Base-by-base conservation (phyloP, 2,329 filamentous ascomycete species). In the Laburnicola sp. region DNA sequence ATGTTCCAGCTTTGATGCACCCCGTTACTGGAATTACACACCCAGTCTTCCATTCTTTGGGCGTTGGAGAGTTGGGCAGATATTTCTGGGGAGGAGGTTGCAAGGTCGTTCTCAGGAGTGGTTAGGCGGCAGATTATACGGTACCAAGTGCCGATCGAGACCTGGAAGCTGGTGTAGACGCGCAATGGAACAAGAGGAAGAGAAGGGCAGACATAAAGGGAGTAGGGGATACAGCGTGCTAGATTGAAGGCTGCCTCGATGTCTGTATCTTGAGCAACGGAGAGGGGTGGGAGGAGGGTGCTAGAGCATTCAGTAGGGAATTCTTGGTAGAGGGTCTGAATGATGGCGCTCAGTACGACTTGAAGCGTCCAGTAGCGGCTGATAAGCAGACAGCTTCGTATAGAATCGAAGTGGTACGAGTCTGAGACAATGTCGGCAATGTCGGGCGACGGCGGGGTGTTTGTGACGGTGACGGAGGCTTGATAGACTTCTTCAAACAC, bases 351-450 rank as follows among this genome's bases (percentile, higher is more conserved):
- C 6, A 69, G 54, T 2, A 56, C 34, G 10, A 58, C 61, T 23
- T 59, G 53, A 8, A 68, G 30, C 54, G 60, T 62, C 66, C 66
- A 69, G 34, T 62, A 66, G 16, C 66, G 55, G 26, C 57, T 65
- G 40, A 61, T 62, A 2, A 66, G 51, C 2, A 63, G 45, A 49
- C 62, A 60, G 6, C 42, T 60, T 31, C 63, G 58, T 2, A 69
- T 54, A 2, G 58, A 64, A 31, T 61, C 42, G 46, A 64, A 69
- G 6, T 53, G 41, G 8, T 65, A 39, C 1, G 59, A 58, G 4
- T 63, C 47, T 0, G 58, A 45, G 34, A 68, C 43, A 1, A 67
- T 48, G 16, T 68, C 64, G 3, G 50, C 51, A 8, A 66, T 50
- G 1, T 63, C 59, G 6, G 51, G 40, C 4, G 48, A 51, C 0